Base-by-base conservation (phyloP, 495 filamentous ascomycete species). In the Friedmanniomyces simplex region DNA sequence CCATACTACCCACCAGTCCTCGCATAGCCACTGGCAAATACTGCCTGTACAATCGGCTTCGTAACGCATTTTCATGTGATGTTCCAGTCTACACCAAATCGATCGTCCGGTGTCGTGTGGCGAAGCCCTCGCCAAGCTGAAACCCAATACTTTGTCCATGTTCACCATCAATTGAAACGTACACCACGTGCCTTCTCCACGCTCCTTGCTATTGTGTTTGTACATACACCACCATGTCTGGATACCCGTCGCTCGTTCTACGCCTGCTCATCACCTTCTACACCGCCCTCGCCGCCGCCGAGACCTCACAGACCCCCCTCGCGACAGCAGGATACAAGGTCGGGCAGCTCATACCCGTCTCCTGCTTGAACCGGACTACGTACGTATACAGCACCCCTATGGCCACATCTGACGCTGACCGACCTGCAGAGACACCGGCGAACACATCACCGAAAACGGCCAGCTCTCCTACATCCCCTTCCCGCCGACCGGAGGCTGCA, bases 391-490 rank as follows among this genome's bases (percentile, higher is more conserved):
- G 12, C 30, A 32, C 25, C 25, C 36, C 18, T 28, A 14, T 45
- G 45, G 11, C 25, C 24, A 32, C 8, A n/a, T 3, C 4, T 1
- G 30, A 18, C 30, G n/a, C 46, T 34, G 41, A 54, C 32, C 50
- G 21, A 36, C n/a, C 37, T 46, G 7, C 47, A 58, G 63, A 25
- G 63, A 60, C 7, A 54, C 57, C 2, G 52, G 57, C 54, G 52
- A 58, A 53, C 79, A 98, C 80, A 86, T 98, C 67, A 82, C 83
- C 55, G 83, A 93, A 67, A 73, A 77, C 20, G 88, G 91, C 61
- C 83, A 90, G 69, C 87, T 96, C 36, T 81, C 95, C 79, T 98
- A 93, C 76, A 84, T 95, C 53, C 89, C 93, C 49, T 97, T 98
- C 71, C 86, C 86, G n/a, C n/a, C n/a, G n/a, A n/a, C n/a, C n/a